Percentiles rank a stretch among this genome's conserved stretches.
Evolutionary conservation across 2,329 filamentous ascomycete genomes (phyloP).

Genomic region (Sarocladiaceae sp.): DNA sequence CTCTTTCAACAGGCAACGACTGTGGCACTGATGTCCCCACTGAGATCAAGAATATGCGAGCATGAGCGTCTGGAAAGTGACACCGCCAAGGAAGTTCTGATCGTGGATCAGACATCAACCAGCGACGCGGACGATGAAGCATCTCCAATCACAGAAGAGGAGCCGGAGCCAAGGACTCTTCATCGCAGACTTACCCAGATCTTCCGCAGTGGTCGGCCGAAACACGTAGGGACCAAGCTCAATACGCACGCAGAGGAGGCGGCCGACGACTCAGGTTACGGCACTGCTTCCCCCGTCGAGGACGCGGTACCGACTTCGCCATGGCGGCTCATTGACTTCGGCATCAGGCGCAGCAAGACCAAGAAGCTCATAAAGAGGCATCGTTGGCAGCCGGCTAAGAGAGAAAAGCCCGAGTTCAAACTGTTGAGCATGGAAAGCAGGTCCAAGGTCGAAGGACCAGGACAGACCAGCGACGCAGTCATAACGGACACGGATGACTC

Average conservation of each 20-base stretch:
- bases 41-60: neutral
- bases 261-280: neutral
- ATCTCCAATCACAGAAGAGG: neutral
- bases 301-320: neutral
- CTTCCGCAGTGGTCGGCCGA: neutral
- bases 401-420: neutral
- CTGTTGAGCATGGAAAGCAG: neutral
- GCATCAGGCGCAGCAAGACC: neutral
- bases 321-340: neutral
- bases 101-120: neutral
- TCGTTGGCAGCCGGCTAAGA: neutral
- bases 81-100: slow-evolving; percentile 2
- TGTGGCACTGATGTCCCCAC: neutral
- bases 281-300: neutral
- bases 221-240: neutral
- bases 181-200: neutral
- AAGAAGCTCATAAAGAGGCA: slow-evolving; percentile 1
- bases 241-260: neutral
- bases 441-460: neutral
- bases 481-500: neutral
- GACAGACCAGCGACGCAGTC: neutral
- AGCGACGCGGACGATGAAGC: neutral
- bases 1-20: neutral
- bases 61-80: slow-evolving; percentile 5
- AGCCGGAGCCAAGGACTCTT: neutral